Percentiles rank a stretch among this genome's conserved stretches.
Evolutionary conservation across 352 stramenopile genomes (phyloP).

Genomic region (Phytophthora europaea): DNA sequence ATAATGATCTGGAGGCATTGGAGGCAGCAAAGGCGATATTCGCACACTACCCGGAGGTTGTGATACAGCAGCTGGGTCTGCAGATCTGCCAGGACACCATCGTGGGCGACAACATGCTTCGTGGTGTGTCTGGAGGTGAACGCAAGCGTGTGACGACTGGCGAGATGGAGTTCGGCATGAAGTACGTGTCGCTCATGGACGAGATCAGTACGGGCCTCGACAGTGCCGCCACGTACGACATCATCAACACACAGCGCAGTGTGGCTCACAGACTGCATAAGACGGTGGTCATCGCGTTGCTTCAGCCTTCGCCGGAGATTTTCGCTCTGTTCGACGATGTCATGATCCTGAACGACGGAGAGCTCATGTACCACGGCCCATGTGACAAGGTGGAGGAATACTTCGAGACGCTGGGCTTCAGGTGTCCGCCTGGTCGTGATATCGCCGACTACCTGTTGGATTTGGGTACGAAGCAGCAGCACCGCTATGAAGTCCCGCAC

Average conservation of each 20-base stretch:
- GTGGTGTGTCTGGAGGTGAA: slow-evolving; percentile 87
- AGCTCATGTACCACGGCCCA: slow-evolving; percentile 32
- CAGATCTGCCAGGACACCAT: slow-evolving; percentile 35
- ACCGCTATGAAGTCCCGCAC: slow-evolving; percentile 13
- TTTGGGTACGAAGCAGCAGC: slow-evolving; percentile 43
- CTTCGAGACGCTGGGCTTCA: slow-evolving; percentile 47
- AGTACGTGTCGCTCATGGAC: slow-evolving; percentile 85
- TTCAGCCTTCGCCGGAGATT: slow-evolving; percentile 19
- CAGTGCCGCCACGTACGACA: slow-evolving; percentile 26
- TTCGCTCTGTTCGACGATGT: slow-evolving; percentile 27
- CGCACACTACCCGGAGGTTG: slow-evolving; percentile 20
- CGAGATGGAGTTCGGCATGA: slow-evolving; percentile 80
- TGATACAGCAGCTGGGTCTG: slow-evolving; percentile 22
- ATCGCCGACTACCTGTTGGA: slow-evolving; percentile 46
- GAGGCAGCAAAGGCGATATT: slow-evolving; percentile 28
- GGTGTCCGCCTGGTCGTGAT: slow-evolving; percentile 33
- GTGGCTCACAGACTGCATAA: slow-evolving; percentile 15
- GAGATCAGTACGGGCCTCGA: slow-evolving; percentile 78
- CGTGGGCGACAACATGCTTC: slow-evolving; percentile 61
- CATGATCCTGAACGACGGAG: slow-evolving; percentile 22
- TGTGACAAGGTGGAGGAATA: slow-evolving; percentile 35
- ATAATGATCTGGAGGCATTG: slow-evolving; percentile 26
- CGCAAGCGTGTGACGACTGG: slow-evolving; percentile 68
- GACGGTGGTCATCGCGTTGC: slow-evolving; percentile 21
- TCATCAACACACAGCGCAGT: slow-evolving; percentile 28